A percentile compares a stretch with the other conserved stretches of the same genome.
Evolutionary conservation across 805 yeast species (phyloP).

Genomic region (Brettanomyces sp.): DNA sequence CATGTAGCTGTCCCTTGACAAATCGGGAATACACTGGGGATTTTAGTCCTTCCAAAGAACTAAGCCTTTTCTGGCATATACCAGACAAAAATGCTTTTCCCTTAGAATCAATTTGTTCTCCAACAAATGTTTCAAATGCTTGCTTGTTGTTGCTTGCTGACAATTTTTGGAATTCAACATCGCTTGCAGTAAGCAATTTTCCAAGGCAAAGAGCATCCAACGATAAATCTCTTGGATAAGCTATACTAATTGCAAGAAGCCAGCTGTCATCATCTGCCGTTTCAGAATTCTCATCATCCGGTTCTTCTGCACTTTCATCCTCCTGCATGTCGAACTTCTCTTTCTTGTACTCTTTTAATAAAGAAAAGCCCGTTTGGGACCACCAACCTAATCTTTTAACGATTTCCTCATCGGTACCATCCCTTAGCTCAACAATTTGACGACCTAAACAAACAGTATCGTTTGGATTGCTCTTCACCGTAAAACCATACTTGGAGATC

Average conservation of each 20-base stretch:
- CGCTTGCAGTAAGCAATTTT: not conserved
- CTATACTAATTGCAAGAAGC: slow-evolving; percentile 3
- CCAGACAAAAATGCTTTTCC: not conserved
- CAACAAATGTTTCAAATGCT: not conserved
- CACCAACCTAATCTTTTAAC: slow-evolving; percentile 18
- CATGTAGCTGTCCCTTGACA: not conserved
- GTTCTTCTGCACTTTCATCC: slow-evolving; percentile 6
- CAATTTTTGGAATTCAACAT: not conserved
- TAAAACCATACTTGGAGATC: slow-evolving; percentile 73
- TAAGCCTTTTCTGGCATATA: not conserved
- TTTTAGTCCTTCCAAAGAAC: not conserved
- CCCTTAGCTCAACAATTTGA: slow-evolving; percentile 24
- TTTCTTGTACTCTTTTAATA: slow-evolving; percentile 7
- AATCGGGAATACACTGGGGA: not conserved
- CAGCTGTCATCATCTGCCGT: slow-evolving; percentile 1
- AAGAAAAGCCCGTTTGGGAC: slow-evolving; percentile 14
- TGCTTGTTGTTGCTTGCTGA: not conserved
- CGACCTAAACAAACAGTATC: slow-evolving; percentile 52
- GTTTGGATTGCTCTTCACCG: slow-evolving; percentile 40
- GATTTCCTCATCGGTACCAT: slow-evolving; percentile 4
- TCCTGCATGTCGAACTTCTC: slow-evolving; percentile 6
- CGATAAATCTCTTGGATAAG: slow-evolving; percentile 10
- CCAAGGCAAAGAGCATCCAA: not conserved
- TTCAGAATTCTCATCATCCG: not conserved
- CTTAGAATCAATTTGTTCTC: not conserved